Evolutionary conservation across 306 rosid genomes (phyloP), one percentile per base, ranked within the genome.

Genomic region (Senna tora): DNA sequence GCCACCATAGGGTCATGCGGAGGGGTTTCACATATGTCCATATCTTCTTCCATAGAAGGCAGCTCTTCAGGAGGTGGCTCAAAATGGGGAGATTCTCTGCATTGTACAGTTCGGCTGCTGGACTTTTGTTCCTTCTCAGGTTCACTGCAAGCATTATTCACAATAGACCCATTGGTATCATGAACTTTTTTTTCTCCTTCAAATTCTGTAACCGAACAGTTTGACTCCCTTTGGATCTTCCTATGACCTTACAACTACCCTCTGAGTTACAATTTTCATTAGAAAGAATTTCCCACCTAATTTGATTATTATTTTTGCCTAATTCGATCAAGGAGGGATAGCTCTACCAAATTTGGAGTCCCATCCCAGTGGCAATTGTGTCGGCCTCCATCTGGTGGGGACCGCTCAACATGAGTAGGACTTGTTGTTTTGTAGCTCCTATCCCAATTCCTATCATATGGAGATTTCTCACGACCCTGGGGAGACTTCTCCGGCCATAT

Each of bases 11-110:
- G 86, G 74, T 81, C 92, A 79, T 95, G 99, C 13, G 99, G 99
- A 21, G 99, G 99, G 54, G 99, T 95, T 75, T 95, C 96, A 62
- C 97, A 91, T 67, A 95, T 95, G 84, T 95, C 99, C 99, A 95
- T 95, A 68, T 95, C 99, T 82, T 95, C 99, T 78, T 95, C 99
- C 99, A 95, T 95, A 1, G 97, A 91, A 79, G 85, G 90, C 65
- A 84, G 83, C 85, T 92, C 99, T 66, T 88, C 99, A 13, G 79
- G 80, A 74, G 83, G 81, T 65, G 84, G 83, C 69, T 65, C 90
- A 52, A 71, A 55, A 39, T 20, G 75, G 53, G 89, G 82, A 64
- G 82, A 71, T 76, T 85, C 97, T 71, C 65, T 79, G 81, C 57
- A 68, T 62, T 64, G 63, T 57, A 81, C 72, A 61, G 82, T 57